Conservation (phyloP, 129 eudicot species). For the Apium graveolens region DNA sequence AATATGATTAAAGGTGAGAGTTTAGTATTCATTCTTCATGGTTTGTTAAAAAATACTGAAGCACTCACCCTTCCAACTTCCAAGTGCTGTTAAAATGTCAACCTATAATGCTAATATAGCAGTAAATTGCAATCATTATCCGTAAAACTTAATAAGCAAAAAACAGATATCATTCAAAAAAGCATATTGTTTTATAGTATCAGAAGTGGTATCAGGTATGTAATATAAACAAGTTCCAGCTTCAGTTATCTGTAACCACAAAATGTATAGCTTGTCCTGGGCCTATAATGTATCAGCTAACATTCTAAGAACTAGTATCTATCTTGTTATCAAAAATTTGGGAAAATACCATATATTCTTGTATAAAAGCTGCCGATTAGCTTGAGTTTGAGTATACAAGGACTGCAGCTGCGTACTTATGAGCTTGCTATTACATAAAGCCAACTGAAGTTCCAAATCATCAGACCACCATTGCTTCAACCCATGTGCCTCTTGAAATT, state of each 20-base stretch:
- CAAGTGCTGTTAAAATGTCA: neutral
- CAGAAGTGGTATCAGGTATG: neutral
- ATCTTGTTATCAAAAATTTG: neutral
- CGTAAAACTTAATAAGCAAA: neutral
- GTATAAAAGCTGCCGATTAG: constrained; percentile 20
- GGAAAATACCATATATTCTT: neutral
- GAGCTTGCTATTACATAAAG: constrained; percentile 65
- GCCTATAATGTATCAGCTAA: neutral
- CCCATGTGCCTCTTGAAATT: constrained; percentile 87
- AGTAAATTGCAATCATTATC: neutral
- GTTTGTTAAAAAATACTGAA: neutral
- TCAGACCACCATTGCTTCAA: constrained; percentile 98
- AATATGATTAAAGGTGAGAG: neutral
- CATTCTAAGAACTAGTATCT: neutral
- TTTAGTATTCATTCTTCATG: neutral
- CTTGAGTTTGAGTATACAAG: constrained; percentile 52
- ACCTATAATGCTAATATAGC: neutral
- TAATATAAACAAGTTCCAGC: neutral
- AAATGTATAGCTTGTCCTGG: neutral
- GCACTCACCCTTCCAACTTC: neutral
- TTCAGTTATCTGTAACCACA: neutral
- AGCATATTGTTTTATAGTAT: neutral
- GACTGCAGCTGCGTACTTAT: constrained; percentile 75
- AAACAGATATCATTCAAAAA: neutral
- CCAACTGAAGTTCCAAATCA: constrained; percentile 75